These are phyloP conservation scores for Agroathelia rolfsii DNA, from an alignment of 1,284 basidiomycete species.

Conservation along the genomic window DNA sequence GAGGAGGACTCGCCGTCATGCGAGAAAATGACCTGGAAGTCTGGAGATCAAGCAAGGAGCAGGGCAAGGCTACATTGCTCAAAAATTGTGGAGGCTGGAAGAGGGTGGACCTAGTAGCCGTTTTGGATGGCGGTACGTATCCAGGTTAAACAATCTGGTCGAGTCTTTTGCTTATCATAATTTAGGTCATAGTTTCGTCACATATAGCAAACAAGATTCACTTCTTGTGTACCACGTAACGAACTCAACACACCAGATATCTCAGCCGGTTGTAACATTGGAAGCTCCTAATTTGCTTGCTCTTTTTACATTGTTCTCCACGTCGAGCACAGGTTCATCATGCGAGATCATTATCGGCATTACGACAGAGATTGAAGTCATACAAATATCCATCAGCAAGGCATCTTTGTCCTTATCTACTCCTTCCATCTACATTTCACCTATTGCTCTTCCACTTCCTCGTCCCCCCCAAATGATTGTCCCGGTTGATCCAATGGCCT, in stretches of 20 bases:
- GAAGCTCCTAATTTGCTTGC: no score
- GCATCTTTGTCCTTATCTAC: conserved; percentile 24
- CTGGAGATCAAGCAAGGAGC: conserved; percentile 43
- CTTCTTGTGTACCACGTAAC: no score
- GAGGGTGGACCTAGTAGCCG: conserved; percentile 51
- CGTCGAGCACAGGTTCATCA: no score
- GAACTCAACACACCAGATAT: no score
- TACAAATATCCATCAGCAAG: conserved; percentile 35
- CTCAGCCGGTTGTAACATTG: no score
- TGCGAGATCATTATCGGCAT: conserved; percentile 55
- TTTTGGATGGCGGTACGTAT: conserved; percentile 48
- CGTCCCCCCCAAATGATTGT: conserved; percentile 47
- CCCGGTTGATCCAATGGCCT: conserved; percentile 87
- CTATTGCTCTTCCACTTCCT: conserved; percentile 38
- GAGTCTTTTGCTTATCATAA: conserved; percentile 1
- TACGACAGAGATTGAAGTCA: conserved; percentile 41
- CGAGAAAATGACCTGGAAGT: conserved; percentile 50
- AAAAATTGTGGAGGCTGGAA: conserved; percentile 36
- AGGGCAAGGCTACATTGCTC: conserved; percentile 34
- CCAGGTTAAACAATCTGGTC: conserved; percentile 10
- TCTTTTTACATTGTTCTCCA: no score
- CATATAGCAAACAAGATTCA: background rate
- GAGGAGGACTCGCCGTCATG: conserved; percentile 57
- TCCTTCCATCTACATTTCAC: conserved; percentile 33
- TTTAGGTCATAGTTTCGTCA: background rate